Conservation (phyloP, 1,284 basidiomycete species). For the Gymnopus androsaceus region DNA sequence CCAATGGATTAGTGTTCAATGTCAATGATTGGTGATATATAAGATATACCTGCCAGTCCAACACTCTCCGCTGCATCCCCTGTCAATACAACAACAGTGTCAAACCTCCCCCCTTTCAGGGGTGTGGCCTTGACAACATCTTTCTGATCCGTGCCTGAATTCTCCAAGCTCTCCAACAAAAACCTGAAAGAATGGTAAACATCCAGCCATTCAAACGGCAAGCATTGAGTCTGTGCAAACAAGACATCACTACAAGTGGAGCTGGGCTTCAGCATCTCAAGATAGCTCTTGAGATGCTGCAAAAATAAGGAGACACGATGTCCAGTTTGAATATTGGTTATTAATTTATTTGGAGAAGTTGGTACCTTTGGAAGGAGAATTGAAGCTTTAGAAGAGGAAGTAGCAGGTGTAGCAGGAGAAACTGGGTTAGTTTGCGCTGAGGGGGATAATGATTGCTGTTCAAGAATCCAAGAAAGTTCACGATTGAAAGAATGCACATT, state of each 20-base stretch:
- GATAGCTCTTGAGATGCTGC: background rate
- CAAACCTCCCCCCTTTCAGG: too few species aligned
- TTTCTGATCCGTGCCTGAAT: too few species aligned
- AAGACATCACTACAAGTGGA: background rate
- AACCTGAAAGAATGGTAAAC: too few species aligned
- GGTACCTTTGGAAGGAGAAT: background rate
- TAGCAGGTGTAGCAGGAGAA: background rate
- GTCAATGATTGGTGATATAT: too few species aligned
- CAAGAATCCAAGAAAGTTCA: background rate
- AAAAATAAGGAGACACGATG: background rate
- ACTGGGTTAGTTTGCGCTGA: background rate
- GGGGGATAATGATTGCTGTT: background rate
- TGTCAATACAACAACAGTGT: background rate
- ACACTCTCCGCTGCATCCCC: background rate
- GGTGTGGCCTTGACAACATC: too few species aligned
- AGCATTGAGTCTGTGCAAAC: background rate
- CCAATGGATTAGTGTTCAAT: too few species aligned
- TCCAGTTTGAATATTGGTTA: too few species aligned
- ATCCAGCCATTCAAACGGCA: background rate
- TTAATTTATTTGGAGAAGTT: background rate
- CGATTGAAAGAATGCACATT: constrained; percentile 11
- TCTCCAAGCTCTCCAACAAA: too few species aligned
- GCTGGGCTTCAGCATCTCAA: background rate
- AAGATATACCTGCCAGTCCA: background rate
- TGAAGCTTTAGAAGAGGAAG: background rate